Percentiles rank a stretch among this genome's conserved stretches.
Conservation (phyloP, 2,329 filamentous ascomycete genomes). For the Fusarium metavorans region DNA sequence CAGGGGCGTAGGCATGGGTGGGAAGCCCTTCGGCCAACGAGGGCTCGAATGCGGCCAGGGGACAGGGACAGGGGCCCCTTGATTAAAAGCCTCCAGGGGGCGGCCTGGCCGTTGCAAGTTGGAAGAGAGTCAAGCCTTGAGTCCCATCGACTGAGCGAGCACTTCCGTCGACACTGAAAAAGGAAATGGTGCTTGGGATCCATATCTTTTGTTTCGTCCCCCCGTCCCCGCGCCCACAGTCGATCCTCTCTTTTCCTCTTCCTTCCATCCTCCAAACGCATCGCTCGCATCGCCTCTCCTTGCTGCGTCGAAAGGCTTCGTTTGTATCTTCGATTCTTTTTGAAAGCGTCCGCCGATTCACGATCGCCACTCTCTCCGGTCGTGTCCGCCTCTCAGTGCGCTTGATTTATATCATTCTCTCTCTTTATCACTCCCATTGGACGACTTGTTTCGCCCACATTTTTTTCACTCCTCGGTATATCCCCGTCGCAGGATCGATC, state of each 20-base stretch:
- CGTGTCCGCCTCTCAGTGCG: constrained; percentile 35
- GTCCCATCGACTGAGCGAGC: neutral
- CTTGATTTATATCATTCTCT: constrained; percentile 24
- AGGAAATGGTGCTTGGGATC: constrained; percentile 19
- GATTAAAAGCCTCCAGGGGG: constrained; percentile 14
- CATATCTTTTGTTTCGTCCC: constrained; percentile 48
- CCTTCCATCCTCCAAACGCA: constrained; percentile 26
- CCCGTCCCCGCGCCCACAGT: constrained; percentile 31
- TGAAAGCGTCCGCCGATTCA: constrained; percentile 33
- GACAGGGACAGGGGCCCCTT: constrained; percentile 21
- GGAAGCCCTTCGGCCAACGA: constrained; percentile 22
- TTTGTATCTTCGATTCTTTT: constrained; percentile 43
- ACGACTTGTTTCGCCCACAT: constrained; percentile 16
- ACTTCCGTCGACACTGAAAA: neutral
- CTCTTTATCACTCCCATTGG: constrained; percentile 22
- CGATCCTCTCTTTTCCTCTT: constrained; percentile 17
- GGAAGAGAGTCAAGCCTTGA: neutral
- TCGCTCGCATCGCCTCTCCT: constrained; percentile 37
- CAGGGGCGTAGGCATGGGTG: constrained; percentile 26
- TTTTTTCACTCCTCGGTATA: constrained; percentile 32
- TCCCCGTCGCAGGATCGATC: constrained; percentile 47
- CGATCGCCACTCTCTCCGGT: constrained; percentile 37
- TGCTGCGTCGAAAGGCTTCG: constrained; percentile 38
- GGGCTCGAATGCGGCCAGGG: neutral
- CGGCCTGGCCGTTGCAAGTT: constrained; percentile 32